Percentiles rank a stretch among this genome's conserved stretches.
phyloP scores from a whole-genome alignment of 306 rosid species.

The Myrica gale region DNA sequence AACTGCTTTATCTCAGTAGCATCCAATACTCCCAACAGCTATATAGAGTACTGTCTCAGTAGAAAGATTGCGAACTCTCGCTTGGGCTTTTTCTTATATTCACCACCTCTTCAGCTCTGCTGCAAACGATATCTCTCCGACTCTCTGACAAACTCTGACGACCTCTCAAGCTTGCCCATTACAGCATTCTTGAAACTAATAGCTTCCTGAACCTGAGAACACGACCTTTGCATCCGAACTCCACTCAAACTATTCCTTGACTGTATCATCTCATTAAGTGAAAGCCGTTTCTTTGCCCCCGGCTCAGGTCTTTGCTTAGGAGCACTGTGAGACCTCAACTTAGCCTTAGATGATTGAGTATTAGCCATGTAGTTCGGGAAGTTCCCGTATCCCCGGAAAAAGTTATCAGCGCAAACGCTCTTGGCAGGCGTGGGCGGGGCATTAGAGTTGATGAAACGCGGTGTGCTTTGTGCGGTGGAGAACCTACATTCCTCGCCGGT shows the following conservation, averaged over 20 bases:
- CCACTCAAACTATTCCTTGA: constrained; percentile 76
- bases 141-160: constrained; percentile 42
- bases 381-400: constrained; percentile 42
- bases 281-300: constrained; percentile 56
- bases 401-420: constrained; percentile 46
- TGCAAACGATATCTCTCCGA: constrained; percentile 32
- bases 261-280: constrained; percentile 65
- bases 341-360: constrained; percentile 77
- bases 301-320: constrained; percentile 87
- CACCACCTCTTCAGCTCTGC: constrained; percentile 38
- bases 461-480: constrained; percentile 90
- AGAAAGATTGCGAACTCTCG: no score
- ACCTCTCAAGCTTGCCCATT: constrained; percentile 64
- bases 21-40: background rate
- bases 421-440: constrained; percentile 55
- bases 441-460: constrained; percentile 53
- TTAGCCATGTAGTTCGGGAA: constrained; percentile 71
- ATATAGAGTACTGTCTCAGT: background rate
- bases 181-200: constrained; percentile 75
- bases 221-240: constrained; percentile 76
- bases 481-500: constrained; percentile 65
- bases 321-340: constrained; percentile 82
- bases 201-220: constrained; percentile 74
- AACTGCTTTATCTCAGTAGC: background rate
- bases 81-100: background rate